Conservation (phyloP, 116 monocot genomes). For the Thalassia testudinum region DNA sequence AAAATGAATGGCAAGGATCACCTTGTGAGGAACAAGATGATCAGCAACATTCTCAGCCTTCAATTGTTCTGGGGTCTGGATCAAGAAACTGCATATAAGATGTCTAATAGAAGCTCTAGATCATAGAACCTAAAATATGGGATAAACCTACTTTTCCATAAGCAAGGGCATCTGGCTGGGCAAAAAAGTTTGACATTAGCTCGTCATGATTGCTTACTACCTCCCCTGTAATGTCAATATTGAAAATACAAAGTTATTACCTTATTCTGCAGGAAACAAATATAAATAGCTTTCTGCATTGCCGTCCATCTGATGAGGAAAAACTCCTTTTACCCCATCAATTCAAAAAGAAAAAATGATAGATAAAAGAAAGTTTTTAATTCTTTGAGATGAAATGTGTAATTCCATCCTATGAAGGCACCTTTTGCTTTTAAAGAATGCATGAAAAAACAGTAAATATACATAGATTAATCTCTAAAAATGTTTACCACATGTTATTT, state of each 20-base stretch:
- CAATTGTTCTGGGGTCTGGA: conserved; percentile 64
- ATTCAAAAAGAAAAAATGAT: no score
- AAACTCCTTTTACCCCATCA: no score
- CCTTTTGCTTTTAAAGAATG: no score
- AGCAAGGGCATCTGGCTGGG: conserved; percentile 98
- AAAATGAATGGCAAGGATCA: conserved; percentile 11
- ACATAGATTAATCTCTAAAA: no score
- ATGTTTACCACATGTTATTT: no score
- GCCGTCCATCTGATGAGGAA: no score
- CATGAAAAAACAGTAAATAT: no score
- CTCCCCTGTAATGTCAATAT: conserved; percentile 36
- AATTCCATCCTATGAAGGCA: no score
- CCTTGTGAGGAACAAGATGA: conserved; percentile 93
- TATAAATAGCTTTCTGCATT: no score
- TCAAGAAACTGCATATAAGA: not conserved
- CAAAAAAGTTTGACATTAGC: conserved; percentile 98
- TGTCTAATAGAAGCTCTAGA: no score
- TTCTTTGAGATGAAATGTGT: no score
- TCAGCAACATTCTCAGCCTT: conserved; percentile 45
- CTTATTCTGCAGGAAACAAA: not conserved
- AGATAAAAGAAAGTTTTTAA: no score
- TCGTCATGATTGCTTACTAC: conserved; percentile 92
- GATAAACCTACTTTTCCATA: conserved; percentile 70
- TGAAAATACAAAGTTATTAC: not conserved
- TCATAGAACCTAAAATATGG: not conserved